Conservation (phyloP, 2,329 filamentous ascomycete species). For the Colletotrichum filicis region DNA sequence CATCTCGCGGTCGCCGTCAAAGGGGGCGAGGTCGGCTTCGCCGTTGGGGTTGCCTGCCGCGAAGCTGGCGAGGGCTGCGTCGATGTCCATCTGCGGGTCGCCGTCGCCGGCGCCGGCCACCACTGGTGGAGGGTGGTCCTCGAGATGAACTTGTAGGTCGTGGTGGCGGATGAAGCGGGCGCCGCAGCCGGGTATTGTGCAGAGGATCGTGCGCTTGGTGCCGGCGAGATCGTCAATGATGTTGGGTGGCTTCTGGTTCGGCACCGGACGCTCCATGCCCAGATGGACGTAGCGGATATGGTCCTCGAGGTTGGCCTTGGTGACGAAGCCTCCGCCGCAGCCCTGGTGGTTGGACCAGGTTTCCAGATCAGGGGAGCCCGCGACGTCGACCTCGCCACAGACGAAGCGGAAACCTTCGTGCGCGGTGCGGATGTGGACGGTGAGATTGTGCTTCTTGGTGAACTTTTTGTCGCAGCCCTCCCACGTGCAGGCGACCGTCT, state of each 20-base stretch:
- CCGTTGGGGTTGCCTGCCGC: slow-evolving; percentile 35
- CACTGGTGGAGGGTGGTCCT: slow-evolving; percentile 41
- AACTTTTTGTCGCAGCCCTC: slow-evolving; percentile 80
- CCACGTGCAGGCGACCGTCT: slow-evolving; percentile 73
- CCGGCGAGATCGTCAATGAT: slow-evolving; percentile 57
- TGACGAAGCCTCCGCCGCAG: slow-evolving; percentile 80
- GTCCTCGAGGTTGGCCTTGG: slow-evolving; percentile 83
- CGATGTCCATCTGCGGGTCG: slow-evolving; percentile 25
- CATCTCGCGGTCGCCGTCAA: slow-evolving; percentile 26
- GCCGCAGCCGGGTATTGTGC: slow-evolving; percentile 53
- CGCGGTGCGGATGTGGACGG: slow-evolving; percentile 79
- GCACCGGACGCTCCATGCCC: slow-evolving; percentile 60
- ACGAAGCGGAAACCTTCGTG: slow-evolving; percentile 83
- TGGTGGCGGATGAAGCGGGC: slow-evolving; percentile 61
- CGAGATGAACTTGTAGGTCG: slow-evolving; percentile 60
- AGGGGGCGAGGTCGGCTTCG: slow-evolving; percentile 1
- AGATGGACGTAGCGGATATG: slow-evolving; percentile 88
- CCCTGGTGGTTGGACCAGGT: slow-evolving; percentile 74
- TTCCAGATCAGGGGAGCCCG: slow-evolving; percentile 64
- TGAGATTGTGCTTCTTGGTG: slow-evolving; percentile 85
- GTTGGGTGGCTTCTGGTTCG: slow-evolving; percentile 36
- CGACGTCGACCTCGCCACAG: slow-evolving; percentile 78
- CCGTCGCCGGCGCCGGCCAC: background rate
- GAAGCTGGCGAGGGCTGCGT: slow-evolving; percentile 31
- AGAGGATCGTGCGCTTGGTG: slow-evolving; percentile 55